Evolutionary conservation across 176 grass and related monocot genomes (phyloP), one percentile per base, ranked within the genome.

Genomic region (Alloteropsis semialata): DNA sequence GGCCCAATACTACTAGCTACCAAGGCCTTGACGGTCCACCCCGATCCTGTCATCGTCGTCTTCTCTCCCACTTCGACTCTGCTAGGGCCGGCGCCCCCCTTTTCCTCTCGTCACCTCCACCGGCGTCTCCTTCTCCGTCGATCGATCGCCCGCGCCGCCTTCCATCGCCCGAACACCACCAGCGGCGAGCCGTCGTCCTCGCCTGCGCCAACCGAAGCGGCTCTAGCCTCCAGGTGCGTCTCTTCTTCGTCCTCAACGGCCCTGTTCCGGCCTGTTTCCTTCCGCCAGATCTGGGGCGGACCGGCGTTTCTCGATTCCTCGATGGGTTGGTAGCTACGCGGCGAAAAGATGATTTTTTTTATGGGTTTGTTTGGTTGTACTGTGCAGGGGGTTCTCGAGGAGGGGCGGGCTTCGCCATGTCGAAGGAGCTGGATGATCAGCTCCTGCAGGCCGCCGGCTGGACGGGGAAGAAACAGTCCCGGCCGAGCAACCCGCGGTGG

Each of bases 361-460:
- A 78, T 32, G 34, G 30, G 5, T 18, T 81, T 2, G 16, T 37
- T 54, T 55, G 18, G 32, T 48, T 59, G 58, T 37, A n/a, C 39
- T 18, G 49, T 63, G 56, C 33, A 86, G 78, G 83, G 27, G 8
- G 49, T 21, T 18, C 18, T 15, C 30, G 80, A 69, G 24, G 80
- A 53, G 38, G 14, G 56, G 55, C 18, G 21, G 8, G 11, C 12
- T 76, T 36, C 87, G 39, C 71, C 80, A 94, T 94, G 92, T 33
- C 76, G 76, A 77, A 82, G 36, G 29, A 92, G 1, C 58, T 94
- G 37, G 90, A 98, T 39, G 86, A 93, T 51, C 51, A 95, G 84
- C 95, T 97, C 4, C 82, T 97, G 51, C 88, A 94, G 80, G 95
- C 92, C 22, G 95, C 95, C 17, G 95, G 95, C 2, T 86, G 90